phyloP scores from a whole-genome alignment of 176 grass and related monocot genomes.

The Musa troglodytarum region DNA sequence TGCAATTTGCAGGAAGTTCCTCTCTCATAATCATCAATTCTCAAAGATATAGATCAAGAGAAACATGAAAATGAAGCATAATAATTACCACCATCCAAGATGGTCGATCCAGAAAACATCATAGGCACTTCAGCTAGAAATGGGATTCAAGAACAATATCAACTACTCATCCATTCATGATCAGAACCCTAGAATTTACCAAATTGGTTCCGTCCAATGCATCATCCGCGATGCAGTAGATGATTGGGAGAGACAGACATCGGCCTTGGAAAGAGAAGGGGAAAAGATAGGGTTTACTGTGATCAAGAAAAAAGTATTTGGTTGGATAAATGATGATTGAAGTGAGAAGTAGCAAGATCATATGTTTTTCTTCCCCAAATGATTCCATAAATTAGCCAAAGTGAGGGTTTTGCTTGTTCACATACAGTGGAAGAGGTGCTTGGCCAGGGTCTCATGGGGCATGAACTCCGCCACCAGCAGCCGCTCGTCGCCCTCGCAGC shows the following conservation, averaged over 20 bases:
- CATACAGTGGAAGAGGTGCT: constrained; percentile 96
- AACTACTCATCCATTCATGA: not conserved
- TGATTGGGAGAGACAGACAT: not conserved
- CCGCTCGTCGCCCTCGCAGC: constrained; percentile 64
- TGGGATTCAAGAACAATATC: not conserved
- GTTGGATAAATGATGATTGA: too few species aligned
- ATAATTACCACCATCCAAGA: too few species aligned
- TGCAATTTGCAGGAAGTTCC: too few species aligned
- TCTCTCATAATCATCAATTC: too few species aligned
- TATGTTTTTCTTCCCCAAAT: not conserved
- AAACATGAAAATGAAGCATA: too few species aligned
- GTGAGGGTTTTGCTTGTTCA: not conserved
- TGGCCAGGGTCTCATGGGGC: constrained; percentile 71
- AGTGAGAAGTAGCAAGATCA: too few species aligned
- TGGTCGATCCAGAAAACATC: too few species aligned
- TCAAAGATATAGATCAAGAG: too few species aligned
- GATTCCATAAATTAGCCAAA: too few species aligned
- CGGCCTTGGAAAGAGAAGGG: not conserved
- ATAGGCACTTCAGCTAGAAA: too few species aligned
- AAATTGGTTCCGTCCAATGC: not conserved
- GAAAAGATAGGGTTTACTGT: not conserved
- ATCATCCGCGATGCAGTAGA: not conserved
- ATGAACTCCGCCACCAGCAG: constrained; percentile 76
- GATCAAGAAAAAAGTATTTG: not conserved
- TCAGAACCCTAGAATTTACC: not conserved